Evolutionary conservation across 2,329 filamentous ascomycete species (phyloP).

Genomic region (Alternaria panax): DNA sequence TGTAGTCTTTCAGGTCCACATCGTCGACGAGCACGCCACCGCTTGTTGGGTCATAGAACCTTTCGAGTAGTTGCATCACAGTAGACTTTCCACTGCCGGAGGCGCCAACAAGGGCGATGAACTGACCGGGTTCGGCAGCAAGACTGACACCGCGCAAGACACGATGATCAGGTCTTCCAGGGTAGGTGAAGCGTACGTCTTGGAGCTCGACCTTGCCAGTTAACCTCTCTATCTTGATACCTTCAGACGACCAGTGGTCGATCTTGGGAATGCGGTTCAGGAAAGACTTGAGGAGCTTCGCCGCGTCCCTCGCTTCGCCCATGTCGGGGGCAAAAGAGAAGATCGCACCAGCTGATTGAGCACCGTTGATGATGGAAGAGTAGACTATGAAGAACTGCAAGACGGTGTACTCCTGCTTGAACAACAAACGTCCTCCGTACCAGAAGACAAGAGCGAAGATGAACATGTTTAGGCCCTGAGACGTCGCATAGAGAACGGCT

Average conservation of each 20-base stretch:
- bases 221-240: constrained; percentile 61
- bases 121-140: constrained; percentile 76
- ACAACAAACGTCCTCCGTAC: constrained; percentile 46
- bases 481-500: constrained; percentile 80
- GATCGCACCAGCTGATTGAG: constrained; percentile 88
- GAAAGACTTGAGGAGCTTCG: constrained; percentile 78
- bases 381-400: constrained; percentile 96
- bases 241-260: constrained; percentile 52
- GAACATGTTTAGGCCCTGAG: constrained; percentile 74
- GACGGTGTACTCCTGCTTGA: constrained; percentile 63
- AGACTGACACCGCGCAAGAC: constrained; percentile 86
- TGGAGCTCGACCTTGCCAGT: constrained; percentile 82
- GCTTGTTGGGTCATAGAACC: constrained; percentile 88
- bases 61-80: constrained; percentile 87
- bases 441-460: constrained; percentile 50
- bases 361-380: constrained; percentile 84
- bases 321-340: constrained; percentile 97
- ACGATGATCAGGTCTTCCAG: constrained; percentile 88
- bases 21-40: constrained; percentile 85
- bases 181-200: constrained; percentile 93
- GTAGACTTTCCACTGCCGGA: constrained; percentile 95
- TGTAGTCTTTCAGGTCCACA: constrained; percentile 76
- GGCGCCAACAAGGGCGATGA: constrained; percentile 89
- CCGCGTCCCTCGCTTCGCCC: constrained; percentile 90
- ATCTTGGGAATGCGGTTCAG: constrained; percentile 84